Evolutionary conservation across 352 stramenopile species (phyloP).

Genomic region (Thalassiosira ordinaria): DNA sequence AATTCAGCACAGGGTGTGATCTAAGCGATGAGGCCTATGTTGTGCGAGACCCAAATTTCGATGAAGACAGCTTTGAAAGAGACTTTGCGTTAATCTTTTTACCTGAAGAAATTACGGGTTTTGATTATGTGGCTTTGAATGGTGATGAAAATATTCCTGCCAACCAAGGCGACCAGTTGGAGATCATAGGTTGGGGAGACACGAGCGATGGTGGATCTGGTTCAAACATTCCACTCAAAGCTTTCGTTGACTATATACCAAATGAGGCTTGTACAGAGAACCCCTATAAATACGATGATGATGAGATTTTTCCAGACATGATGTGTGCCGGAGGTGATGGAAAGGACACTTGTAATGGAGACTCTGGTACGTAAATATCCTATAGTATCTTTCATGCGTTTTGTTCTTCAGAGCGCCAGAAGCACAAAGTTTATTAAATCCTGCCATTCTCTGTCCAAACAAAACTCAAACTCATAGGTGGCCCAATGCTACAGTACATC

Average conservation of each 20-base stretch:
- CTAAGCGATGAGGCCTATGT: neutral
- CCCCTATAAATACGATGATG: neutral
- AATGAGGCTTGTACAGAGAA: neutral
- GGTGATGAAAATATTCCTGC: neutral
- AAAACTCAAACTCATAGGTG: neutral
- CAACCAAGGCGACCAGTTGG: neutral
- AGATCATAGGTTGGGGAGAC: constrained; percentile 9
- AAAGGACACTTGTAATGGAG: neutral
- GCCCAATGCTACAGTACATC: neutral
- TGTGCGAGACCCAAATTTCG: neutral
- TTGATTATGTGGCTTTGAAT: constrained; percentile 20
- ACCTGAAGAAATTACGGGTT: neutral
- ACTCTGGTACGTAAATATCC: constrained; percentile 8
- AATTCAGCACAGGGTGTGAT: constrained; percentile 9
- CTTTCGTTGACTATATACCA: neutral
- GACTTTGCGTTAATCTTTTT: constrained; percentile 21
- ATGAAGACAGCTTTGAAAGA: neutral
- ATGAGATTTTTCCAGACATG: constrained; percentile 1
- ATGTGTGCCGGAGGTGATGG: neutral
- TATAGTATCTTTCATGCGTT: neutral
- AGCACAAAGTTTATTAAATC: too few species aligned
- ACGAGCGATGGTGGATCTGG: neutral
- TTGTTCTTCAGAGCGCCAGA: neutral
- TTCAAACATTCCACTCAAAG: constrained; percentile 5
- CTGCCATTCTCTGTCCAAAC: too few species aligned